Base-by-base conservation (phyloP, 345 rosid species). In the Theobroma cacao region DNA sequence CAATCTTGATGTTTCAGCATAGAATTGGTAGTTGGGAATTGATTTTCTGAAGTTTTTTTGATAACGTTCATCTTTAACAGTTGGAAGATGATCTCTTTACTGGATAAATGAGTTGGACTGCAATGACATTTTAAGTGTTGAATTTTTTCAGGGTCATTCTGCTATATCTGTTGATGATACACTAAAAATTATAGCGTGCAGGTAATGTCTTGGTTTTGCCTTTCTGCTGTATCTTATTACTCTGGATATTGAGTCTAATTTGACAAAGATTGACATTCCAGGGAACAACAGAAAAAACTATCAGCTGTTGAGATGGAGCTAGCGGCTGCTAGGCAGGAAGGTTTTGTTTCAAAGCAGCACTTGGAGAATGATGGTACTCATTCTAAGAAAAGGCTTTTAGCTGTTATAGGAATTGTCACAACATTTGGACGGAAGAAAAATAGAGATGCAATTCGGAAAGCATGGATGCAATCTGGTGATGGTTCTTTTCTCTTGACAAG, bases 381-480 rank as follows among this genome's bases (percentile, higher is more conserved):
- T 66, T 55, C 80, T 12, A 83, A 83, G 87, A 86, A 83, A 82
- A 85, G 79, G 80, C 71, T 65, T 71, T 79, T 87, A 70, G 91
- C 81, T 50, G 87, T 85, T 64, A 62, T 85, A 60, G 89, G 89
- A 41, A 81, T 89, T 12, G 72, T 86, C 64, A 89, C 90, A 28
- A 84, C 84, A 8, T 87, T 86, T 77, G 92, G 92, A 47, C 82
- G 82, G 31, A 87, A 81, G 86, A 87, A 79, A 81, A 86, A 89
- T 74, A 82, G 89, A 80, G 88, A 85, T 86, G 89, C 90, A 31
- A 85, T 86, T 66, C 85, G 90, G 18, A 80, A 82, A 78, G 86
- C 91, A 11, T 88, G 91, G 92, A 86, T 87, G 91, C 85, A 84
- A 26, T 75, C 84, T 1, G 90, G 92, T 83, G 81, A 68, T 53